A percentile compares a stretch with the other conserved stretches of the same genome.
These are phyloP conservation scores for Lathyrus oleraceus DNA, from an alignment of 306 rosid species.

Conservation along the genomic window DNA sequence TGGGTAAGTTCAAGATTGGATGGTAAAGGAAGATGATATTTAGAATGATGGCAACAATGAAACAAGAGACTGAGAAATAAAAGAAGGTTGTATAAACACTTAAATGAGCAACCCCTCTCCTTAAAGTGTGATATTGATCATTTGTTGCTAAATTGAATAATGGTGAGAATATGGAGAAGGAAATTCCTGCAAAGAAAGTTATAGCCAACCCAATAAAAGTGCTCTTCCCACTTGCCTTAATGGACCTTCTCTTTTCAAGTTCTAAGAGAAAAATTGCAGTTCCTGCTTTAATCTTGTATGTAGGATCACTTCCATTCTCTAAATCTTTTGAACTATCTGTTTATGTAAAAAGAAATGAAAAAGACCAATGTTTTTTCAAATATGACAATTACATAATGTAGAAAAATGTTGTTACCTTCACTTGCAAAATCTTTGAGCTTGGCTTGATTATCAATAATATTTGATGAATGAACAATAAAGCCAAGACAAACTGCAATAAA, in stretches of 20 bases:
- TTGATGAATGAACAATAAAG: slow-evolving; percentile 83
- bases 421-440: slow-evolving; percentile 53
- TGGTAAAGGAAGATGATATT: slow-evolving; percentile 70
- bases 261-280: slow-evolving; percentile 76
- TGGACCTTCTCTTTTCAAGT: slow-evolving; percentile 75
- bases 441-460: slow-evolving; percentile 70
- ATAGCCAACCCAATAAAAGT: slow-evolving; percentile 62
- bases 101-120: slow-evolving; percentile 73
- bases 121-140: slow-evolving; percentile 81
- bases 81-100: slow-evolving; percentile 80
- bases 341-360: slow-evolving; percentile 26
- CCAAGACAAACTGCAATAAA: slow-evolving; percentile 85
- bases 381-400: background rate
- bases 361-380: slow-evolving; percentile 20
- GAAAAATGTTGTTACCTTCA: slow-evolving; percentile 40
- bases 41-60: slow-evolving; percentile 64
- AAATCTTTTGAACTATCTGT: slow-evolving; percentile 45
- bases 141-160: slow-evolving; percentile 94
- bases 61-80: slow-evolving; percentile 75
- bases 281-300: slow-evolving; percentile 59
- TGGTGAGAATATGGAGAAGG: slow-evolving; percentile 86
- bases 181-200: slow-evolving; percentile 77
- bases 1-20: slow-evolving; percentile 71
- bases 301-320: slow-evolving; percentile 44
- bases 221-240: slow-evolving; percentile 78